Conservation (phyloP, 192 early-diverging fungal genomes). For the Podila minutissima region DNA sequence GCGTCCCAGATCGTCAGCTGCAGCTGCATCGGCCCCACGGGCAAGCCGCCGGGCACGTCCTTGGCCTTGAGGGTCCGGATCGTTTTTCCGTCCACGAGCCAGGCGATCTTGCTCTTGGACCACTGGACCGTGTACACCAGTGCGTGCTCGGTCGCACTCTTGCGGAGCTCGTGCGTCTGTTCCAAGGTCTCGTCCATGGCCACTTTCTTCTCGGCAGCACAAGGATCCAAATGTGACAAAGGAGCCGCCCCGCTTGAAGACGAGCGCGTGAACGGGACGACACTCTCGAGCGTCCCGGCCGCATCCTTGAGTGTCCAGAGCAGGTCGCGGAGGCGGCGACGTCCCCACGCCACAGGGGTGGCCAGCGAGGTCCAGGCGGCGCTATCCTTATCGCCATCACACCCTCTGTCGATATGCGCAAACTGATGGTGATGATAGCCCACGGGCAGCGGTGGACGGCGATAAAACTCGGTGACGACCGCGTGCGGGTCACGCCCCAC, state of each 20-base stretch:
- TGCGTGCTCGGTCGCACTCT: conserved; percentile 11
- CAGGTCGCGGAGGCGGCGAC: background rate
- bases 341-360: background rate
- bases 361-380: background rate
- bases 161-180: conserved; percentile 22
- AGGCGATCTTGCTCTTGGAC: conserved; percentile 35
- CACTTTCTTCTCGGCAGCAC: background rate
- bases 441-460: background rate
- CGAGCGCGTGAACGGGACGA: background rate
- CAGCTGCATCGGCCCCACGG: conserved; percentile 22
- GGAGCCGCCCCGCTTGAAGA: background rate
- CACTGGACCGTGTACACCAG: conserved; percentile 54
- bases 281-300: background rate
- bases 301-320: background rate
- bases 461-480: conserved; percentile 33
- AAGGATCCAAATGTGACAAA: background rate
- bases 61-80: conserved; percentile 38
- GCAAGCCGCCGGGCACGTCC: conserved; percentile 18
- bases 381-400: background rate
- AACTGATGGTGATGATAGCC: background rate
- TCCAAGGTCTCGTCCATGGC: conserved; percentile 16
- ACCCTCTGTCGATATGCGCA: background rate
- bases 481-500: conserved; percentile 30
- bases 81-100: conserved; percentile 45
- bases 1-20: conserved; percentile 46